phyloP scores from a whole-genome alignment of 2,329 filamentous ascomycete genomes.

The Phialocephala subalpina region DNA sequence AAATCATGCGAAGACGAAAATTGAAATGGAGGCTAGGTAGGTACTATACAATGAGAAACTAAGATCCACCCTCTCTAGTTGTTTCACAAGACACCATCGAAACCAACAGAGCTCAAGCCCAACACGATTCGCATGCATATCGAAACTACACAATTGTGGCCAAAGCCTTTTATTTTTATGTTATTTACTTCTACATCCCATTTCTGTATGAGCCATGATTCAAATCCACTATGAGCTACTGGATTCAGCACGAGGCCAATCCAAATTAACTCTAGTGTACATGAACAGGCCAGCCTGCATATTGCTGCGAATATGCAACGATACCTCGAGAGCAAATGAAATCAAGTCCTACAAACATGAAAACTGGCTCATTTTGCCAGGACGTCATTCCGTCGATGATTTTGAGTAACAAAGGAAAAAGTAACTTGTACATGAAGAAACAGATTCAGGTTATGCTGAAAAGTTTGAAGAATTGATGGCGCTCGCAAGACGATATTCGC shows the following conservation, averaged over 20 bases:
- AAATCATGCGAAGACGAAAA: too few species aligned
- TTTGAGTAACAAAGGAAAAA: neutral
- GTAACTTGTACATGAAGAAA: neutral
- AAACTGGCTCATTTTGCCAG: neutral
- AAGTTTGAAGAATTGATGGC: neutral
- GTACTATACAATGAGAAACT: too few species aligned
- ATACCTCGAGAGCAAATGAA: constrained; percentile 3
- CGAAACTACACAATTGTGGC: too few species aligned
- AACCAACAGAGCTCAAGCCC: too few species aligned
- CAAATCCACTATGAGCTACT: constrained; percentile 7
- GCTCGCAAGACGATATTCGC: too few species aligned
- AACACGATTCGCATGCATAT: too few species aligned
- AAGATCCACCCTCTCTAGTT: too few species aligned
- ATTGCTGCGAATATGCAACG: neutral
- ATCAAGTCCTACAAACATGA: neutral
- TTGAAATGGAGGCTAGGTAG: too few species aligned
- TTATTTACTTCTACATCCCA: constrained; percentile 2
- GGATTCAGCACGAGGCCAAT: neutral
- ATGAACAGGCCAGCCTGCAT: constrained; percentile 13
- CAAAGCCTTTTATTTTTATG: neutral
- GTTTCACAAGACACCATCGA: too few species aligned
- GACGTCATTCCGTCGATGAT: neutral
- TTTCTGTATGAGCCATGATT: neutral
- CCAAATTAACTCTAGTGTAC: constrained; percentile 2
- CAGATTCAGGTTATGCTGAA: neutral